A percentile compares a stretch with the other conserved stretches of the same genome.
phyloP scores from a whole-genome alignment of 169 alveolate species.

The Plasmodium adleri region DNA sequence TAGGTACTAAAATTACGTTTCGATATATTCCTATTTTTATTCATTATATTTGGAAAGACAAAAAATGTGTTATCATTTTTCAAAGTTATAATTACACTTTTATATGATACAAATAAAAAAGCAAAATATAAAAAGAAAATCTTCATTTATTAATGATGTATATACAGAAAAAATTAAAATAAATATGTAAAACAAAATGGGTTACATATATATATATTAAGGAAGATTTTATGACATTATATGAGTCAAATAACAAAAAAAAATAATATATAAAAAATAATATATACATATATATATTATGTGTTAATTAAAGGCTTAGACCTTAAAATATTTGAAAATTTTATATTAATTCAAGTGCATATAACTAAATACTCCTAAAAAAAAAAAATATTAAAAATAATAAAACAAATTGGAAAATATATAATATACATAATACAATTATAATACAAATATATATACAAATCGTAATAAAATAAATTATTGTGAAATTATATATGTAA shows the following conservation, averaged over 20 bases:
- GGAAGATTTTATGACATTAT: not conserved
- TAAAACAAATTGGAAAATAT: not conserved
- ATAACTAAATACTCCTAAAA: conserved; percentile 57
- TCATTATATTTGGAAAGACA: not conserved
- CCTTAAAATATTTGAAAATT: not conserved
- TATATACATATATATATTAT: not conserved
- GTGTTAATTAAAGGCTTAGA: not conserved
- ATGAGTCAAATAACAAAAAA: not conserved
- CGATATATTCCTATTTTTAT: not conserved
- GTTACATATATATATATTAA: not conserved
- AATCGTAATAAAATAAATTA: not conserved
- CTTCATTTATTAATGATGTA: conserved; percentile 28
- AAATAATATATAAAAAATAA: not conserved
- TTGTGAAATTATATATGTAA: not conserved
- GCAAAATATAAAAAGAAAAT: not conserved
- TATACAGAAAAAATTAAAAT: no score
- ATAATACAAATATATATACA: not conserved
- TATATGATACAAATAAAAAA: conserved; percentile 13
- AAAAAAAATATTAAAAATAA: not conserved
- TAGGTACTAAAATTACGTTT: conserved; percentile 2
- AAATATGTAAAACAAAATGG: no score
- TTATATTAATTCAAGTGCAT: conserved; percentile 54
- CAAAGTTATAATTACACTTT: conserved; percentile 12
- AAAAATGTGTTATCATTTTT: not conserved
- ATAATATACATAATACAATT: not conserved